A percentile compares a stretch with the other conserved stretches of the same genome.
These are phyloP conservation scores for Delonix regia DNA, from an alignment of 306 rosid genomes.

Conservation along the genomic window DNA sequence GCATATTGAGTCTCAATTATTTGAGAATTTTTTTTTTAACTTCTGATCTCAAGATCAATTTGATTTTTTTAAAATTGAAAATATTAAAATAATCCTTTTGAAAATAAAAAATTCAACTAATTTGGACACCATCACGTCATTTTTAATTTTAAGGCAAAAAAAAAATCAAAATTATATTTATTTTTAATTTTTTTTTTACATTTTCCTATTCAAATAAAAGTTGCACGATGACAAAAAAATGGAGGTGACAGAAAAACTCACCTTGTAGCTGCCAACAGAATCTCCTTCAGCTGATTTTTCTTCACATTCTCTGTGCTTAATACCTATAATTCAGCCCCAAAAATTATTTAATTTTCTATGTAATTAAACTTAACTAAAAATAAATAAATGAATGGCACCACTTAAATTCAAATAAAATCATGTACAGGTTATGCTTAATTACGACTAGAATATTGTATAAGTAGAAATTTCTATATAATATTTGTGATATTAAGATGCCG, in stretches of 20 bases:
- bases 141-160: no score
- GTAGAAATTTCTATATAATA: not conserved
- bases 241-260: slow-evolving; percentile 11
- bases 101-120: no score
- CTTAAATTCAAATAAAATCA: not conserved
- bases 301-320: slow-evolving; percentile 52
- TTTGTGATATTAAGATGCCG: no score
- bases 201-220: no score
- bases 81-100: no score
- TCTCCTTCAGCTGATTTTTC: slow-evolving; percentile 55
- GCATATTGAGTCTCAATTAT: no score
- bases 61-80: no score
- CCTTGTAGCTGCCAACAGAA: slow-evolving; percentile 78
- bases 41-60: no score
- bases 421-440: not conserved
- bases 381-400: not conserved
- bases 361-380: not conserved
- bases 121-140: no score
- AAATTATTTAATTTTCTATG: not conserved
- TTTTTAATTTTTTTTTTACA: no score
- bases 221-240: not conserved
- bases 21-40: no score
- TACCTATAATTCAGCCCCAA: slow-evolving; percentile 45
- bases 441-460: not conserved
- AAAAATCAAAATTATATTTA: no score